Base-by-base conservation (phyloP, 1,284 basidiomycete genomes). In the Boletellus sp. region DNA sequence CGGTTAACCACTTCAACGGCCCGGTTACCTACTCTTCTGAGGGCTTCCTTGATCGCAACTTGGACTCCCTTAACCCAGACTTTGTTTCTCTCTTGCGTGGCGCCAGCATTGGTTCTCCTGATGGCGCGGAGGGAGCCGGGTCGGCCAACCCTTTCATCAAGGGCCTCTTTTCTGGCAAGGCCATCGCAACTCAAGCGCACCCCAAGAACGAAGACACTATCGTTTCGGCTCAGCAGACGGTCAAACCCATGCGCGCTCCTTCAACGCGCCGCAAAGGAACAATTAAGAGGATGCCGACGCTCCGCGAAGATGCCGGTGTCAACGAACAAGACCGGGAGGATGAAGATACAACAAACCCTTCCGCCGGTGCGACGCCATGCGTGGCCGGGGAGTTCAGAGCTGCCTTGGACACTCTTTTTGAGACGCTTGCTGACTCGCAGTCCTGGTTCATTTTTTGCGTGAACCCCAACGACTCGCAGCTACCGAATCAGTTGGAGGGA, bases 141-240 rank as follows among this genome's bases (percentile, higher is more conserved):
- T 92, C 87, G 0, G 79, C 82, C 60, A 94, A 94, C 56, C 86
- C 91, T 0, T 99, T 99, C 71, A 80, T 99, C 44, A 87, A 92
- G 53, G 85, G 84, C 19, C 72, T 99, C 22, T 99, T 98, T 72
- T 87, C 84, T 0, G 82, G 78, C 35, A 90, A 90, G 58, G 88
- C 89, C 3, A 91, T 98, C 55, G 85, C 88, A 2, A 95, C 91
- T 0, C 87, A 94, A 61, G 84, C 85, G 0, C 94, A 97, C 63
- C 93, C 94, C 0, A 77, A 87, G 49, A 88, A 93, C 59, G 91
- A 97, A 56, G 91, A 94, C 43, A 96, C 94, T 0, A 94, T 97
- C 51, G 91, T 98, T 22, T 82, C 91, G 1, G 93, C 92, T 1
- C 92, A 94, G 63, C 93, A 97, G 65, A 84, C 86, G 8, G 84